These are phyloP conservation scores for Suillus spraguei DNA, from an alignment of 768 basidiomycete species.

Conservation along the genomic window DNA sequence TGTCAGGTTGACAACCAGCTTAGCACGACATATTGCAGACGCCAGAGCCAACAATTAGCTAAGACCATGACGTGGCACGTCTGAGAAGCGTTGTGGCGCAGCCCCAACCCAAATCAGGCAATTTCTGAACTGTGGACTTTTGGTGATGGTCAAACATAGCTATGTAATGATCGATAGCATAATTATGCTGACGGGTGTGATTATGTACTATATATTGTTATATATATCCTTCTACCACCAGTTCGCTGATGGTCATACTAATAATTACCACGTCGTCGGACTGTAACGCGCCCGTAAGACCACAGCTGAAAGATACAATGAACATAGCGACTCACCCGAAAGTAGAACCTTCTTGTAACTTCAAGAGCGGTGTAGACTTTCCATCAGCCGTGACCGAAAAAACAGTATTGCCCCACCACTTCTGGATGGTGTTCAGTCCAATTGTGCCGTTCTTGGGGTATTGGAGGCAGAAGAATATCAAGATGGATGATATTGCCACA, in stretches of 20 bases:
- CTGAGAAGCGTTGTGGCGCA: no score
- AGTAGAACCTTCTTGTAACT: constrained; percentile 18
- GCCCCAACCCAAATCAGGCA: no score
- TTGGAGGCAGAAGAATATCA: constrained; percentile 66
- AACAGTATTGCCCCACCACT: constrained; percentile 74
- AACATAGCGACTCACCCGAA: constrained; percentile 30
- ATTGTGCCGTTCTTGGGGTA: constrained; percentile 65
- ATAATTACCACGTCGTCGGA: constrained; percentile 6
- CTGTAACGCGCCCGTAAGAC: neutral
- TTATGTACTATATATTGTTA: no score
- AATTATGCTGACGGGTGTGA: neutral
- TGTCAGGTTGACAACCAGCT: no score
- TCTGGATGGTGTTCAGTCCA: constrained; percentile 50
- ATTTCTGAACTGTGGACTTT: no score
- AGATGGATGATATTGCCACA: constrained; percentile 55
- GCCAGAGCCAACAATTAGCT: no score
- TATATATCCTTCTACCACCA: no score
- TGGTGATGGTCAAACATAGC: no score
- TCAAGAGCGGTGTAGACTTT: constrained; percentile 12
- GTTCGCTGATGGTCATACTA: constrained; percentile 21
- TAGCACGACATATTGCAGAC: no score
- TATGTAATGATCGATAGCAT: no score
- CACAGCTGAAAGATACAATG: neutral
- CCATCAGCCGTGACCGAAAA: constrained; percentile 34
- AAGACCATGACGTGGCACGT: no score